Conservation (phyloP, 495 filamentous ascomycete genomes). For the Penicillium cosmopolitanum region DNA sequence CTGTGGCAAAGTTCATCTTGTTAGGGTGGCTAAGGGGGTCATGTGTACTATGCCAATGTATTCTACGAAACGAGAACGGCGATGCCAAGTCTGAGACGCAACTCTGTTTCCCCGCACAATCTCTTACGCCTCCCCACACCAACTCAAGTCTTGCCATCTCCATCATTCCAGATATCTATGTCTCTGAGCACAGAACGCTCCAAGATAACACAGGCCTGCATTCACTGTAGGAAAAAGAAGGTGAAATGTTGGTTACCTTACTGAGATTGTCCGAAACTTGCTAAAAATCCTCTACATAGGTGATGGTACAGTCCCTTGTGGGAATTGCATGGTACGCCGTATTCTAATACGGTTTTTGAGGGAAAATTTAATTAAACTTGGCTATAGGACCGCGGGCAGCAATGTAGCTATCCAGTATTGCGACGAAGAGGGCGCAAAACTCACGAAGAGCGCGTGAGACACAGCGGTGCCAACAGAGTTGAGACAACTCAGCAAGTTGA, state of each 20-base stretch:
- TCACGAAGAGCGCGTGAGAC: not conserved
- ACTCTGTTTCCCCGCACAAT: too few species aligned
- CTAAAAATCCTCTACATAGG: not conserved
- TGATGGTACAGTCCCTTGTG: not conserved
- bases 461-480: not conserved
- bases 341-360: not conserved
- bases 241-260: not conserved
- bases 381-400: not conserved
- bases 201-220: too few species aligned
- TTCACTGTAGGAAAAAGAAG: slow-evolving; percentile 1
- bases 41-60: too few species aligned
- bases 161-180: too few species aligned
- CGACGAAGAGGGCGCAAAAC: not conserved
- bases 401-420: not conserved
- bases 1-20: too few species aligned
- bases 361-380: not conserved
- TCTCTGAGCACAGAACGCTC: too few species aligned
- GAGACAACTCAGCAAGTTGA: not conserved
- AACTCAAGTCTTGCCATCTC: too few species aligned
- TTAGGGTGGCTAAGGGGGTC: too few species aligned
- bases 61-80: too few species aligned
- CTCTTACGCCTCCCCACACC: too few species aligned
- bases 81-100: too few species aligned
- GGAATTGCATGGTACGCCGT: slow-evolving; percentile 1
- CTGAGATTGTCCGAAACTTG: not conserved